These are phyloP conservation scores for Penicillium sclerotiorum DNA, from an alignment of 2,329 filamentous ascomycete genomes.

Conservation along the genomic window DNA sequence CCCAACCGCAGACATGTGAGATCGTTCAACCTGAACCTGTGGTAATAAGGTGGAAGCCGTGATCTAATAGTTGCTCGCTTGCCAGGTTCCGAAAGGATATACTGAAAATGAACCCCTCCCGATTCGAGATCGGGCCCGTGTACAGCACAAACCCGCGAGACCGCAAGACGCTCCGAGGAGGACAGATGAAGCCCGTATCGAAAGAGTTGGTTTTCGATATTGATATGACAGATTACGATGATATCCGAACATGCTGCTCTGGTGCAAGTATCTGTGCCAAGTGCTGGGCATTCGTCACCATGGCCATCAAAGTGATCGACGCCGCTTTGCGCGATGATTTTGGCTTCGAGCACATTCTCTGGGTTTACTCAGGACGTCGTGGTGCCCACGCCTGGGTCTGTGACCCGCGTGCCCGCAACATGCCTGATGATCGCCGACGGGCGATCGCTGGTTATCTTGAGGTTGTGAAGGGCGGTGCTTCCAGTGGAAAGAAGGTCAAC, in stretches of 20 bases:
- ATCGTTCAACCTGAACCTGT: constrained; percentile 4
- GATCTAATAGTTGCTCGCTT: constrained; percentile 22
- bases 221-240: constrained; percentile 98
- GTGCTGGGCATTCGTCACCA: constrained; percentile 97
- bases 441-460: constrained; percentile 90
- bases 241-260: constrained; percentile 91
- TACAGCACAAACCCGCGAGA: constrained; percentile 94
- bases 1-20: constrained; percentile 64
- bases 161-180: constrained; percentile 77
- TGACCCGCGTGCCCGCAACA: constrained; percentile 77
- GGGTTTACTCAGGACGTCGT: constrained; percentile 96
- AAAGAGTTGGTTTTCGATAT: constrained; percentile 99
- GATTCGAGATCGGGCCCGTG: constrained; percentile 98
- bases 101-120: constrained; percentile 80
- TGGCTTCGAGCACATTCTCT: constrained; percentile 94
- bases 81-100: constrained; percentile 84
- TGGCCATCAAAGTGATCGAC: constrained; percentile 95
- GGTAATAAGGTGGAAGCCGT: background rate
- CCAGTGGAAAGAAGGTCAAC: constrained; percentile 86
- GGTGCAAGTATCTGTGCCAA: constrained; percentile 91
- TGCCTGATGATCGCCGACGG: constrained; percentile 83
- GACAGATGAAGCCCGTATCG: constrained; percentile 79
- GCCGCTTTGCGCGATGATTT: constrained; percentile 88
- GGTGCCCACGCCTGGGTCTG: constrained; percentile 98
- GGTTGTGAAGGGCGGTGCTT: constrained; percentile 80